Conservation (phyloP, 164 flowering plant genomes). For the Buxus sempervirens region DNA sequence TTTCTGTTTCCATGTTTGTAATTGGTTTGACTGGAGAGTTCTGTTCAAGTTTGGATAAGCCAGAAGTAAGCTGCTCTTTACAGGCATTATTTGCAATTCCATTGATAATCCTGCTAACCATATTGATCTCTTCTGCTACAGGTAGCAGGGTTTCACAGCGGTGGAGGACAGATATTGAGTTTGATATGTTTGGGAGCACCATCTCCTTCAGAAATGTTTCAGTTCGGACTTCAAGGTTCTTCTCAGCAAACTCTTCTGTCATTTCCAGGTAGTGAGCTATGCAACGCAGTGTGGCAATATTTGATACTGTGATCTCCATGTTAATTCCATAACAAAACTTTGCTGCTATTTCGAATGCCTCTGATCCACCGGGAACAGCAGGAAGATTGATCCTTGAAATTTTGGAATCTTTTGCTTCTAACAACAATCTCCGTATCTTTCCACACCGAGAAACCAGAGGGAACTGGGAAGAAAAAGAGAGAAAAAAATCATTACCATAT, state of each 20-base stretch:
- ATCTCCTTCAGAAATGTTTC: conserved; percentile 64
- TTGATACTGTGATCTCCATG: conserved; percentile 62
- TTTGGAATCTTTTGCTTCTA: conserved; percentile 75
- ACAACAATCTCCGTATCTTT: conserved; percentile 60
- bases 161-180: conserved; percentile 73
- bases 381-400: conserved; percentile 49
- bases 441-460: conserved; percentile 91
- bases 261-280: conserved; percentile 74
- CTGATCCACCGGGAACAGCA: conserved; percentile 77
- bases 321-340: conserved; percentile 90
- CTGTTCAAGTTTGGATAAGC: conserved; percentile 75
- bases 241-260: conserved; percentile 87
- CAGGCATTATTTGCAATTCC: conserved; percentile 79
- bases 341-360: conserved; percentile 90
- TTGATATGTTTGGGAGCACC: conserved; percentile 66
- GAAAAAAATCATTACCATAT: not conserved
- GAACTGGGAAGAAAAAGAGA: conserved; percentile 63
- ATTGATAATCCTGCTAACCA: conserved; percentile 57
- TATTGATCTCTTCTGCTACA: conserved; percentile 62
- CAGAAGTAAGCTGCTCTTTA: conserved; percentile 91
- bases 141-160: conserved; percentile 72
- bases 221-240: conserved; percentile 57
- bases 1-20: conserved; percentile 42
- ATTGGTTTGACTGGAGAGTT: conserved; percentile 45
- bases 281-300: conserved; percentile 73